phyloP scores from a whole-genome alignment of 257 asterid genomes.

The Solanum ahanhuiri region DNA sequence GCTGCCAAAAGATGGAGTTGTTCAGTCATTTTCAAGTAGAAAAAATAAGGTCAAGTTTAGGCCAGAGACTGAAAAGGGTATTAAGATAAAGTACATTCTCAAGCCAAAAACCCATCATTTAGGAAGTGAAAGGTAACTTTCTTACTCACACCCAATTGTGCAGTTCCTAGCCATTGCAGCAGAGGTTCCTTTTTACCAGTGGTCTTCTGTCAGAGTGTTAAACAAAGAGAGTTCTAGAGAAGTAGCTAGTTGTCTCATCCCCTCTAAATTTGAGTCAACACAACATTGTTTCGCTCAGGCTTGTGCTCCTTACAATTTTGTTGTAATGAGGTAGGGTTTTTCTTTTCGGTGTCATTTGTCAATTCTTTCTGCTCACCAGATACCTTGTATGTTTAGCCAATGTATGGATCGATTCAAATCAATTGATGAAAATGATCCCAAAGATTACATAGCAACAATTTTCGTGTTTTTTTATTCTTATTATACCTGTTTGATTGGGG shows the following conservation, averaged over 20 bases:
- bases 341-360: background rate
- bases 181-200: background rate
- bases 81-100: constrained; percentile 45
- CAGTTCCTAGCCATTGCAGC: background rate
- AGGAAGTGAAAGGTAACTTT: background rate
- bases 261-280: background rate
- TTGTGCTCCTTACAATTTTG: background rate
- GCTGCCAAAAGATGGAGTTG: background rate
- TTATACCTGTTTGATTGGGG: background rate
- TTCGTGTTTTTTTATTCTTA: background rate
- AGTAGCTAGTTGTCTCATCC: background rate
- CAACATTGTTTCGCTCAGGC: background rate
- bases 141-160: background rate
- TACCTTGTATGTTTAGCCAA: background rate
- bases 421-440: background rate
- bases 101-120: constrained; percentile 26
- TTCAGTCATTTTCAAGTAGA: constrained; percentile 6
- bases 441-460: background rate
- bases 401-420: background rate
- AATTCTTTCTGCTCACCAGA: background rate
- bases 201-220: background rate
- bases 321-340: background rate
- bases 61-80: constrained; percentile 32
- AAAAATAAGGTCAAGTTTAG: constrained; percentile 16
- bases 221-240: background rate